Evolutionary conservation across 495 filamentous ascomycete species (phyloP), one percentile per base, ranked within the genome.

Genomic region (Evernia prunastri): DNA sequence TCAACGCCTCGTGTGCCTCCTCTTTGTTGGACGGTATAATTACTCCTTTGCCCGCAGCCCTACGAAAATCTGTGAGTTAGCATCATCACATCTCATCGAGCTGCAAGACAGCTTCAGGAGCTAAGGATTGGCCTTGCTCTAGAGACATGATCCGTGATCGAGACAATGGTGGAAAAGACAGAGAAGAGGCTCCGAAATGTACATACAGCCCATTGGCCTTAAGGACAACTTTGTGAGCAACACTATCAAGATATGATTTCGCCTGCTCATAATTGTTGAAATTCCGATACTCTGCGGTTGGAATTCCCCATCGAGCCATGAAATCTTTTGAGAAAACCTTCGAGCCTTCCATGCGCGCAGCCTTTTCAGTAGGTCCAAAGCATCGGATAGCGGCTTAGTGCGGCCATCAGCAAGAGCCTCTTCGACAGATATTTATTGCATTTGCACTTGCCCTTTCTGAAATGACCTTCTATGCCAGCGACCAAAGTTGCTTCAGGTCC

Each of bases 291-390:
- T 79, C 82, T 10, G 95, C 94, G 3, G 94, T 97, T 45, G 94
- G 93, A 68, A 98, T 96, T 68, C 81, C 80, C 75, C 96, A 86
- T 66, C 86, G 84, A 74, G 89, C 84, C 95, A 98, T 98, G 74
- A 98, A 98, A 76, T 98, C 93, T 75, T 98, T 98, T 37, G 91
- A 89, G 77, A 95, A 97, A 18, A 92, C 88, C 80, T 98, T 97
- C 73, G 88, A 92, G 60, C 94, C 94, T 75, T 98, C 94, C 87
- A 98, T 89, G 60, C 83, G 82, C 36, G 95, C 93, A 45, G 94
- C 95, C 43, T 82, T 83, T 78, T 90, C 86, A 56, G 87, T 88
- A 4, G 94, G 94, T 18, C 94, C 94, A 69, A 96, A 98, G 76
- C 86, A 88, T 70, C 84, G 80, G 68, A 97, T 91, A 23, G 86